These are phyloP conservation scores for Mycothermus thermophilus DNA, from an alignment of 495 filamentous ascomycete species.

Conservation along the genomic window DNA sequence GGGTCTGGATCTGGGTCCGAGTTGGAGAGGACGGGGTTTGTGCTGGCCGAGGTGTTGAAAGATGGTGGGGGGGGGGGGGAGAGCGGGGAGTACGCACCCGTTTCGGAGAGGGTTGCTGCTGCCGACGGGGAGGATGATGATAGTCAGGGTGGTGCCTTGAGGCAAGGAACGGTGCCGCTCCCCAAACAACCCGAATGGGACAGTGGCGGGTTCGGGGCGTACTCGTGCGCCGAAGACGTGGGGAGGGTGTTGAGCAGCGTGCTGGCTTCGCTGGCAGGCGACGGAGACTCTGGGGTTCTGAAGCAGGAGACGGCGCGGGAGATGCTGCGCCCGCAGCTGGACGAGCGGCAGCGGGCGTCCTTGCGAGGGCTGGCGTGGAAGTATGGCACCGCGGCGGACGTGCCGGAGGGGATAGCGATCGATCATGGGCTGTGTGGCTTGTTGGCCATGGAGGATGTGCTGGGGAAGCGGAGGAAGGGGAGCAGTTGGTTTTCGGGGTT, in stretches of 20 bases:
- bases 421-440: slow-evolving; percentile 17
- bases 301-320: slow-evolving; percentile 24
- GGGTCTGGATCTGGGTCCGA: too few species aligned
- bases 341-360: slow-evolving; percentile 11
- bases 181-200: slow-evolving; percentile 11
- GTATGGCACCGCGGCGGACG: slow-evolving; percentile 9
- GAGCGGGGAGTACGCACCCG: background rate
- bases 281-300: slow-evolving; percentile 6
- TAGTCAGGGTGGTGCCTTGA: too few species aligned
- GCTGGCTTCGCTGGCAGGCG: slow-evolving; percentile 12
- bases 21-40: slow-evolving; percentile 14
- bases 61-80: background rate
- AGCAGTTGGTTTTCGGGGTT: too few species aligned
- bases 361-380: slow-evolving; percentile 2
- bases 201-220: slow-evolving; percentile 41
- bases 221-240: slow-evolving; percentile 32
- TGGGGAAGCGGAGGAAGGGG: slow-evolving; percentile 19
- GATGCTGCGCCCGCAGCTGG: slow-evolving; percentile 41
- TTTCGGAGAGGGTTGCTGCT: background rate
- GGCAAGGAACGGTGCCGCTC: slow-evolving; percentile 1
- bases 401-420: slow-evolving; percentile 6
- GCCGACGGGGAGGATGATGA: too few species aligned
- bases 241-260: slow-evolving; percentile 37
- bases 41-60: background rate
- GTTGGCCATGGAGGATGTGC: slow-evolving; percentile 18